Base-by-base conservation (phyloP, 75 land plant species). In the Cupressus sempervirens region DNA sequence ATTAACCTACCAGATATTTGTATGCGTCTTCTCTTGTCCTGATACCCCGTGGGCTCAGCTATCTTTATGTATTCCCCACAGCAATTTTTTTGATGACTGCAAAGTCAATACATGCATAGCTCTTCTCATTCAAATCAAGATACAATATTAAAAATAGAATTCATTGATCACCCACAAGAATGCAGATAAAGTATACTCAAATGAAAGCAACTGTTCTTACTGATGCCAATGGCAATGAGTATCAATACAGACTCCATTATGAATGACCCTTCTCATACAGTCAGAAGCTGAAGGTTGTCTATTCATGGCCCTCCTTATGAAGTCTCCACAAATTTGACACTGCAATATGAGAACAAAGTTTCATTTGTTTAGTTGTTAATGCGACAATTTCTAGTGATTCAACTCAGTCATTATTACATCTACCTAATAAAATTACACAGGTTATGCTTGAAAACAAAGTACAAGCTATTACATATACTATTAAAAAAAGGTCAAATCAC, bases 251-350 rank as follows among this genome's bases (percentile, higher is more conserved):
- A 35, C 26, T 46, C 53, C 80, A 73, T 41, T 70, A n/a, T 10
- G 62, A 26, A 58, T 38, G 18, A 41, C 82, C 70, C 56, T 67
- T 62, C 11, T 36, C 56, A 50, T 50, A 56, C 91, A 91, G 54
- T 91, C 92, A 43, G 83, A 58, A 75, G 84, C 52, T 62, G 92
- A 89, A 41, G 92, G 92, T 56, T 86, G 68, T 76, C 89, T 84
- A 18, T 86, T 89, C 85, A 81, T 86, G 32, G 89, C 85, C 76
- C 87, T 84, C 62, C 75, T 91, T 43, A 91, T 76, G 10, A 89
- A 23, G 72, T 89, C 82, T 50, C 92, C 92, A 89, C 92, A 91
- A 34, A 4, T 43, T 58, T 68, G 34, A 72, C 92, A 91, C 92
- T 91, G 92, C 74, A 88, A 77, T 8, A 26, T 11, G 48, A 79